A percentile compares a stretch with the other conserved stretches of the same genome.
Conservation (phyloP, 805 yeast species). For the Kluyveromyces nonfermentans region DNA sequence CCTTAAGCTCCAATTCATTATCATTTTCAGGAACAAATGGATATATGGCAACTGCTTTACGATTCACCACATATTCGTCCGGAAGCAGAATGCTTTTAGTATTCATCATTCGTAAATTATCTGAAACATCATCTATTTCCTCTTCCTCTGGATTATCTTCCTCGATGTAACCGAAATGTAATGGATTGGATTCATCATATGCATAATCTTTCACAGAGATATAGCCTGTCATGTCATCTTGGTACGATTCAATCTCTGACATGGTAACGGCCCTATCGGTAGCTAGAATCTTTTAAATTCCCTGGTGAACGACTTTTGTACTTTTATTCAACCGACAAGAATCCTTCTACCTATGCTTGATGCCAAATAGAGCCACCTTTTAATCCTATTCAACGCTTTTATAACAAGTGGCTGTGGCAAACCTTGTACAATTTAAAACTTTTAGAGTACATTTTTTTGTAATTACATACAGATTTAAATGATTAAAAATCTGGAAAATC, state of each 20-base stretch:
- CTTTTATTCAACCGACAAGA: background rate
- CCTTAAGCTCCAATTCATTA: constrained; percentile 69
- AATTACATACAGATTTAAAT: background rate
- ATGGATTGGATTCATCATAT: constrained; percentile 57
- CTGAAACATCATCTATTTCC: constrained; percentile 14
- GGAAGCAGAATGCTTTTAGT: constrained; percentile 26
- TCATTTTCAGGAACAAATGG: constrained; percentile 91
- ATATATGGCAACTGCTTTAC: constrained; percentile 75
- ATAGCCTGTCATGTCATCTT: constrained; percentile 17
- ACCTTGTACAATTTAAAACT: too few relatives aligned
- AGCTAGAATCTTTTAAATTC: background rate
- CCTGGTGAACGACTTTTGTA: constrained; percentile 2
- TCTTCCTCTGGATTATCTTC: constrained; percentile 17
- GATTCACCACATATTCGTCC: constrained; percentile 32
- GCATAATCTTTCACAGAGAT: constrained; percentile 75
- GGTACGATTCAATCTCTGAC: background rate
- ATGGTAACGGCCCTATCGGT: background rate
- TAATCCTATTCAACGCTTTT: too few relatives aligned
- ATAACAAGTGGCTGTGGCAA: background rate
- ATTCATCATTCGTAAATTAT: constrained; percentile 13
- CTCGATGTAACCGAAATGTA: constrained; percentile 52
- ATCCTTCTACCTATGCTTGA: background rate
- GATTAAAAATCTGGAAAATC: background rate
- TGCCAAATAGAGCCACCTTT: background rate
- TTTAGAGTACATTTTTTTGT: too few relatives aligned